Percentiles rank a stretch among this genome's conserved stretches.
Conservation (phyloP, 208 protist genomes). For the Angomonas ambiguus region DNA sequence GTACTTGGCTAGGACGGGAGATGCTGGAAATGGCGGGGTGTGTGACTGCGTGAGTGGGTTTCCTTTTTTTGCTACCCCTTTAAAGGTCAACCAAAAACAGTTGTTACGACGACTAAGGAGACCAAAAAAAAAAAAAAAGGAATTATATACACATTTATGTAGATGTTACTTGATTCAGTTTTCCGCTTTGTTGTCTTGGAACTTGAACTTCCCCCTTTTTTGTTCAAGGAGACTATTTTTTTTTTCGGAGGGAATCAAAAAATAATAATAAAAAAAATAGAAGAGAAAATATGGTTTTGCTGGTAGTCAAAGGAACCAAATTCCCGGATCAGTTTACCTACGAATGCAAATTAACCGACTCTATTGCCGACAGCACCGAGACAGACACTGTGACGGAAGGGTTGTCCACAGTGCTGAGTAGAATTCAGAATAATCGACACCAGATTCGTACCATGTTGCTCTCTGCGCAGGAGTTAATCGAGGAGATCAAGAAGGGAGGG, state of each 20-base stretch:
- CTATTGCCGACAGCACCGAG: conserved; percentile 6
- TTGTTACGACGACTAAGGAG: background rate
- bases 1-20: background rate
- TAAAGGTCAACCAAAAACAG: too few relatives aligned
- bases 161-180: background rate
- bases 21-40: background rate
- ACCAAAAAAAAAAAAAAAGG: background rate
- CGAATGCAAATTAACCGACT: conserved; percentile 33
- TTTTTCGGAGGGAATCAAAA: background rate
- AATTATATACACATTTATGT: background rate
- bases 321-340: conserved; percentile 73
- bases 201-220: conserved; percentile 4
- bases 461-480: conserved; percentile 55
- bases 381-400: background rate
- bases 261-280: background rate
- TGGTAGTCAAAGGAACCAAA: conserved; percentile 75
- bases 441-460: conserved; percentile 59
- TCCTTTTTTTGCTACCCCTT: too few relatives aligned
- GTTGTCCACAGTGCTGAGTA: conserved; percentile 32
- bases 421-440: conserved; percentile 69
- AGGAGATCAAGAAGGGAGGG: conserved; percentile 10
- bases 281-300: conserved; percentile 54
- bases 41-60: background rate
- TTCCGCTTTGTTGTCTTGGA: background rate
- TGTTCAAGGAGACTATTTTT: background rate